Evolutionary conservation across 257 asterid genomes (phyloP).

Genomic region (Orobanche coerulescens): DNA sequence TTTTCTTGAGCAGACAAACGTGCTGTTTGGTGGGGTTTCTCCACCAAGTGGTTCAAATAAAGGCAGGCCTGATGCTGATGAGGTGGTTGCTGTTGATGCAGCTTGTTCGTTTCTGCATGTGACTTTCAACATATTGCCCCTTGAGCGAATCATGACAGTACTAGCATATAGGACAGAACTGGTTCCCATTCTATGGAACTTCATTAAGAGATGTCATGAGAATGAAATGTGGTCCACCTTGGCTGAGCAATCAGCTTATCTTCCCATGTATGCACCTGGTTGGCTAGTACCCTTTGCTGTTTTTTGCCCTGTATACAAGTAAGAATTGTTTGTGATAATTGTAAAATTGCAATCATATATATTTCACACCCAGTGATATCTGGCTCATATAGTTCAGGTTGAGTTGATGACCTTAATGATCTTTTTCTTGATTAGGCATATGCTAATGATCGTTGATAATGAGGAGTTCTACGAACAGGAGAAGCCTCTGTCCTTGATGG

Average conservation of each 20-base stretch:
- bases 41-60: constrained; percentile 31
- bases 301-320: constrained; percentile 96
- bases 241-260: constrained; percentile 58
- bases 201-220: constrained; percentile 78
- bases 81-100: constrained; percentile 74
- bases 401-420: constrained; percentile 19
- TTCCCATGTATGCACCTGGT: constrained; percentile 70
- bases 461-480: constrained; percentile 96
- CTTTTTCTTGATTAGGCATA: constrained; percentile 59
- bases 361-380: constrained; percentile 15
- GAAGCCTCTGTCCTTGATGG: constrained; percentile 76
- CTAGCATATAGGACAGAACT: constrained; percentile 91
- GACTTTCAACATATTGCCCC: constrained; percentile 71
- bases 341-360: constrained; percentile 5
- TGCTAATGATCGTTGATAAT: constrained; percentile 87
- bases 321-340: constrained; percentile 29
- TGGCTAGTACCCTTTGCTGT: constrained; percentile 84
- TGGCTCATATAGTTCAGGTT: constrained; percentile 22
- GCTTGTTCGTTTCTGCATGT: constrained; percentile 81
- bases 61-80: constrained; percentile 47
- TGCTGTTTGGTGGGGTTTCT: constrained; percentile 53
- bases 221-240: constrained; percentile 69
- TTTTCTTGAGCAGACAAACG: constrained; percentile 55
- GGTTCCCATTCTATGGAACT: constrained; percentile 76
- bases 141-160: constrained; percentile 79